Evolutionary conservation across 768 basidiomycete genomes (phyloP), one percentile per base, ranked within the genome.

Genomic region (Suillus hirtellus): DNA sequence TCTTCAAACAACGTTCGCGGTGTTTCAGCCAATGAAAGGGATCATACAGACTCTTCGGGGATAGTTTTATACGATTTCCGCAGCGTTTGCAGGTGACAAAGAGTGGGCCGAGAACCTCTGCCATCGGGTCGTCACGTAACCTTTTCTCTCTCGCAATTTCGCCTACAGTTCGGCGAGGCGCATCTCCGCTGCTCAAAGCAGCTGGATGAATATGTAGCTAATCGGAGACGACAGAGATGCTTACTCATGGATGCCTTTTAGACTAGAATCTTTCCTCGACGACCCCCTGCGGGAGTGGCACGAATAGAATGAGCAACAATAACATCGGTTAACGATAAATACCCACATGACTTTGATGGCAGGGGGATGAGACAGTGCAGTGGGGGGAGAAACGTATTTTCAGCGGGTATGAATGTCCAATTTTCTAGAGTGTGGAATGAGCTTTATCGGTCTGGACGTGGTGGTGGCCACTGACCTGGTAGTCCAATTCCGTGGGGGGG

Each of bases 1-100:
- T 82, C 73, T 81, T 85, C 60, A 84, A 70, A 71, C 89, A 90
- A 37, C 88, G 80, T 46, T 78, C 78, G 38, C 84, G 80, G 69
- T 90, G 89, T 66, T 83, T 86, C 52, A 76, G 71, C 89, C 89
- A 90, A 72, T 90, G 89, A 68, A 82, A 83, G 37, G 81, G 80
- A 68, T 90, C 89, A 67, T 82, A 90, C 24, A 79, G 78, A 72
- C 86, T 88, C 75, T 89, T 90, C 38, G 79, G 73, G 17, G 88
- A 89, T 34, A 90, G 82, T 71, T 88, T 88, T 74, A 90, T 89
- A 15, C 77, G 75, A 35, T 69, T 74, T 43, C 79, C 77, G 72
- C 89, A 90, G 60, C 80, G 80, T 65, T 75, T 77, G 75, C 88
- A 89, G 61, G 78, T 76, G 59, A 87, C 84, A 60, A 78, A 78